Base-by-base conservation (phyloP, 2,329 filamentous ascomycete species). In the Hirsutella thompsonii region DNA sequence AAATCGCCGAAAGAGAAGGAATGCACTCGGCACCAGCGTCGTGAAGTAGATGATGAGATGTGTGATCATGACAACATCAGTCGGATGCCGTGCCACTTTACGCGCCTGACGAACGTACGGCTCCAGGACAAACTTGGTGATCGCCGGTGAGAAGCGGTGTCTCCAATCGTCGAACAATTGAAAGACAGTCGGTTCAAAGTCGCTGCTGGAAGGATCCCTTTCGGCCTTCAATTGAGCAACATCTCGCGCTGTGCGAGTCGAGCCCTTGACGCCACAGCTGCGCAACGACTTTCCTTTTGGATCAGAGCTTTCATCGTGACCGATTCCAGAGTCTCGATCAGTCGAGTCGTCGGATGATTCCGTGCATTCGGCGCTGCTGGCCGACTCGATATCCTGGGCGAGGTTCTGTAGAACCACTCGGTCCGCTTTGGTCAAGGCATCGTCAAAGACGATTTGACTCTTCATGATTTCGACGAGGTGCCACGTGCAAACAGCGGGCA, bases 31-130 rank as follows among this genome's bases (percentile, higher is more conserved):
- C 1, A 89, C 59, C 1, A 79, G 79, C 1, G 82, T 85, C 41
- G 64, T 65, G 44, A 81, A 70, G 63, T 89, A 89, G 20, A 87
- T 61, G 29, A 88, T 55, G 19, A 90, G 68, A 56, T 90, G 83
- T 0, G 81, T 86, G 42, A 89, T 58, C 69, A 90, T 85, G 37
- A 88, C 74, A 16, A 89, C 81, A 55, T 90, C 84, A 1, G 81
- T 82, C 42, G 76, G 69, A 43, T 74, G 64, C 13, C 82, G 78
- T 9, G 83, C 79, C 19, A 80, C 57, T 2, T 55, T 58, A 34
- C 65, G 66, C 1, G 74, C 81, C 52, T 69, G 60, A 13, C 60
- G 56, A 37, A 79, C 62, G 55, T 84, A 86, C 1, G 78, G 74
- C 33, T 68, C 62, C 16, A 85, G 60, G 2, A 81, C 20, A 46